phyloP scores from a whole-genome alignment of 1,139 yeast genomes.

The Zygosaccharomyces pseudobailii region DNA sequence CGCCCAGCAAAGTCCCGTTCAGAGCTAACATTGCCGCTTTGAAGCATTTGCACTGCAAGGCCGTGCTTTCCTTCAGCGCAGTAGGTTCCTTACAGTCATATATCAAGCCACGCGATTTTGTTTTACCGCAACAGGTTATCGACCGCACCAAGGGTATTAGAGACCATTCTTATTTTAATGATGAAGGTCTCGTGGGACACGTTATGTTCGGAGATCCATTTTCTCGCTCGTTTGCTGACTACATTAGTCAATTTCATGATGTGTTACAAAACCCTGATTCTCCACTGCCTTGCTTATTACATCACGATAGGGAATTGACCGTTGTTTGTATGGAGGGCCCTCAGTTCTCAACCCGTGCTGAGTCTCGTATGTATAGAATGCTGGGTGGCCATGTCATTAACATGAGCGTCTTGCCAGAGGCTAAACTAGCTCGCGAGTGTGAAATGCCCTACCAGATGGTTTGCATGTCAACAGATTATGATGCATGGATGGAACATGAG shows the following conservation, averaged over 20 bases:
- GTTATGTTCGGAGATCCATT: constrained; percentile 98
- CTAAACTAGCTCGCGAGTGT: constrained; percentile 94
- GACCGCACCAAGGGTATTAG: constrained; percentile 96
- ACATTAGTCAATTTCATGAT: constrained; percentile 54
- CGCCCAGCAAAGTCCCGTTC: constrained; percentile 89
- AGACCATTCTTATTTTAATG: constrained; percentile 78
- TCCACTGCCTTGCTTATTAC: constrained; percentile 28
- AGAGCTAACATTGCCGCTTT: constrained; percentile 95
- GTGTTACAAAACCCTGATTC: constrained; percentile 49
- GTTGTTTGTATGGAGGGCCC: constrained; percentile 99
- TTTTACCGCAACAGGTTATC: constrained; percentile 88
- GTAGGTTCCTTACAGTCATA: constrained; percentile 92
- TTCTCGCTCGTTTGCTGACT: constrained; percentile 63
- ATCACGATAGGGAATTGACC: constrained; percentile 59
- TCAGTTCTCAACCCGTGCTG: constrained; percentile 96
- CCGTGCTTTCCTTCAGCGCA: constrained; percentile 88
- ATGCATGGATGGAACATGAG: constrained; percentile 93
- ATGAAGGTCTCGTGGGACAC: constrained; percentile 90
- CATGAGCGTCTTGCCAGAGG: constrained; percentile 95
- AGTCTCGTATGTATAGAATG: constrained; percentile 75
- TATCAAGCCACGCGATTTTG: constrained; percentile 91
- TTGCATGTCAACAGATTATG: constrained; percentile 98
- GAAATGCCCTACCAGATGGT: constrained; percentile 96
- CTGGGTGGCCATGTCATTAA: constrained; percentile 96
- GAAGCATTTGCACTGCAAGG: constrained; percentile 79